Base-by-base conservation (phyloP, 1,139 yeast species). In the Tardiomyces blankii region DNA sequence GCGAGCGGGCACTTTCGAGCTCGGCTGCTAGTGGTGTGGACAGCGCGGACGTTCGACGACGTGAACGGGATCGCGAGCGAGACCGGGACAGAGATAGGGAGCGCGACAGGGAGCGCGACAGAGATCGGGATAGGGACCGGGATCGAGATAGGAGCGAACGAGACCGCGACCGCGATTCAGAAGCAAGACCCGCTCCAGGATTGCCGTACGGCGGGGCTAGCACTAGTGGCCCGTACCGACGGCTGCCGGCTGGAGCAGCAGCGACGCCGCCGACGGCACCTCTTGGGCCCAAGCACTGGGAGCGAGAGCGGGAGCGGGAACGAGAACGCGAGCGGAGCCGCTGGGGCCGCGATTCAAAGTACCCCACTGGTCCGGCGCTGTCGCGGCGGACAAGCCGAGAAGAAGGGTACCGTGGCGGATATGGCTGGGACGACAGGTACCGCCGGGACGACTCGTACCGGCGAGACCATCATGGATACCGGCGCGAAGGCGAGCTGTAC, bases 1-100 rank as follows among this genome's bases (percentile, higher is more conserved):
- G 25, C 39, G 25, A 35, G 45, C 16, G 40, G 18, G 12, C 25
- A 21, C 25, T 21, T 21, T 21, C 25, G 27, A 18, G n/a, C 12
- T 12, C 19, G 41, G 45, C 11, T 18, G 18, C 40, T 13, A 46
- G 21, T 23, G 35, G 25, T 25, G 44, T 18, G 42, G 47, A 9
- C 19, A 8, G 42, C n/a, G 32, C 32, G 48, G 25, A 46, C 44
- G 11, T 5, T 14, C 16, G 16, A 30, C 5, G 41, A 8, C 44
- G 46, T 13, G 38, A 35, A 5, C 32, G 55, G 23, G 54, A 54
- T 7, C 42, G 55, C 13, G 54, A 51, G 28, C 43, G 52, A 18
- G 51, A 48, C 21, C 25, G 54, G 21, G 49, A 49, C 14, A 45
- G 49, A 19, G 55, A 51, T 2, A 38, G 54, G 4, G 50, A 46